Evolutionary conservation across 2,329 filamentous ascomycete species (phyloP).

Genomic region (Geosmithia putterillii): DNA sequence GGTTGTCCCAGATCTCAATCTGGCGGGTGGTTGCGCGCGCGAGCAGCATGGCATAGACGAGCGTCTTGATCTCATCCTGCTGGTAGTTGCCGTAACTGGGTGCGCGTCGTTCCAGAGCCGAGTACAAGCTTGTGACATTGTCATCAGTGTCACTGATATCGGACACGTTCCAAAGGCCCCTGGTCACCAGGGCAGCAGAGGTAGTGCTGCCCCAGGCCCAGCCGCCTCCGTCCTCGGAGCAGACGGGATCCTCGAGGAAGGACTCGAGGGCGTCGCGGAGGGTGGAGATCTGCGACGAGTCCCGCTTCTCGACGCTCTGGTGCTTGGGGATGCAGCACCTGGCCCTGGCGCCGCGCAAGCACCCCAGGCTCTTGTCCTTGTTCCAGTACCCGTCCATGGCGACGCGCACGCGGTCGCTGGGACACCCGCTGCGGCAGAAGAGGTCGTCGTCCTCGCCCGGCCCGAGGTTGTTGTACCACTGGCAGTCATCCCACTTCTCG

Average conservation of each 20-base stretch:
- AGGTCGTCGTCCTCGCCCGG: not conserved
- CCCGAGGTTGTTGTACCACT: not conserved
- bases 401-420: not conserved
- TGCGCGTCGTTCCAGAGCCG: not conserved
- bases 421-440: not conserved
- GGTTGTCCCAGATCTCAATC: not conserved
- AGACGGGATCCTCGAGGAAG: not conserved
- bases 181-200: not conserved
- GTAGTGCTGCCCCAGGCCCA: not conserved
- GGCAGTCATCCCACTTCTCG: not conserved
- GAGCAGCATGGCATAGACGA: not conserved
- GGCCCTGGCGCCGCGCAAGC: not conserved
- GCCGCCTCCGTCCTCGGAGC: not conserved
- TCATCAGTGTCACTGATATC: no score
- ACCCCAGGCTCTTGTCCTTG: not conserved
- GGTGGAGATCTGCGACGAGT: not conserved
- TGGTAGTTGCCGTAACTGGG: not conserved
- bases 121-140: no score
- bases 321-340: not conserved
- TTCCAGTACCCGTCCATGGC: not conserved
- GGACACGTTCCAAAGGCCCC: no score
- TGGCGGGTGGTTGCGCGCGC: not conserved
- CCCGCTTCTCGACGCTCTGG: not conserved
- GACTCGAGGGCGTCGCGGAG: not conserved
- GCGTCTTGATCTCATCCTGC: not conserved